Percentiles rank a stretch among this genome's conserved stretches.
Conservation (phyloP, 495 filamentous ascomycete species). For the Lindgomyces ingoldianus region DNA sequence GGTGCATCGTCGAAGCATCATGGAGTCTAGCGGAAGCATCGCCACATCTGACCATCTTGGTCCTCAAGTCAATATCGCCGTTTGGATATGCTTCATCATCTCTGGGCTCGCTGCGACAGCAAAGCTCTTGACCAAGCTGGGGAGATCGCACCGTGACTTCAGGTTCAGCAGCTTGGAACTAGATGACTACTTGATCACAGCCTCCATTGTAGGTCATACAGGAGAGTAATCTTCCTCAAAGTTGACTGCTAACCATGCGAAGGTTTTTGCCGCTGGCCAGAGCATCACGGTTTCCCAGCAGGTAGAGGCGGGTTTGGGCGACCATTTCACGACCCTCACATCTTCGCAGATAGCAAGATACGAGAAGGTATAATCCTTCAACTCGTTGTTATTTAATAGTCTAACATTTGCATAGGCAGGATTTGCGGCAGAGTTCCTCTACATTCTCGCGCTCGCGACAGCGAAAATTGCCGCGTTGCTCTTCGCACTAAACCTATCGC, state of each 20-base stretch:
- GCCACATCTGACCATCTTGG: neutral
- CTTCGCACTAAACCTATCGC: conserved; percentile 6
- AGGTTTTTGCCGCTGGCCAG: conserved; percentile 13
- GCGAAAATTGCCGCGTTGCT: conserved; percentile 7
- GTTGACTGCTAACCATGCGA: neutral
- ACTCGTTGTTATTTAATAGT: neutral
- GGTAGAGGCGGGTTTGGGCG: conserved; percentile 6
- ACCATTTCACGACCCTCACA: neutral
- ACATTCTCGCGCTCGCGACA: neutral
- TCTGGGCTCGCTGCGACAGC: conserved; percentile 3
- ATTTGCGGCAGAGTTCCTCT: conserved; percentile 12
- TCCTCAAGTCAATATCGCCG: conserved; percentile 9
- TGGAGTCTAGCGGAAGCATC: neutral
- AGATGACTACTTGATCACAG: conserved; percentile 3
- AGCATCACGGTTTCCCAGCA: conserved; percentile 18
- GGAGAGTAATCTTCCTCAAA: neutral
- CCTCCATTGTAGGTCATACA: neutral
- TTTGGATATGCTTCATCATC: conserved; percentile 23
- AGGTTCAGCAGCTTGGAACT: neutral
- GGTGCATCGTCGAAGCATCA: neutral
- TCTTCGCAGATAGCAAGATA: neutral
- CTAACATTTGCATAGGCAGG: neutral
- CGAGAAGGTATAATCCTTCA: neutral
- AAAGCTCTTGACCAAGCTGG: conserved; percentile 20
- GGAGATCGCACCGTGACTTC: neutral